Conservation (phyloP, 1,139 yeast species). For the Zhuliangozyma parablackwelliae region DNA sequence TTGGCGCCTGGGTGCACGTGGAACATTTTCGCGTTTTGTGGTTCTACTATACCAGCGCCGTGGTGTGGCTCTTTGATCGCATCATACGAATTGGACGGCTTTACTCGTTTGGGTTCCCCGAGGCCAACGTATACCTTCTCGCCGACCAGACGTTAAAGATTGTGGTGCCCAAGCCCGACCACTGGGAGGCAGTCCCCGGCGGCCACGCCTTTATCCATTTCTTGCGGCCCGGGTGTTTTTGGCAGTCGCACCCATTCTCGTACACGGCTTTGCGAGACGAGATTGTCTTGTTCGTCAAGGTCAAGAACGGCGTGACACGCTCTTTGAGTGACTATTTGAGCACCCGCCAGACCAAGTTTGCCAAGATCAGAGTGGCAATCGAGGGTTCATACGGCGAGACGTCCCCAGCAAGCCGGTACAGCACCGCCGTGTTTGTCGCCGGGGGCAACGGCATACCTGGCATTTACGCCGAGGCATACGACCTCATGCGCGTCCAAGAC, state of each 20-base stretch:
- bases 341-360: conserved; percentile 20
- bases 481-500: conserved; percentile 12
- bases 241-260: conserved; percentile 45
- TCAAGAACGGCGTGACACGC: conserved; percentile 37
- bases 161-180: conserved; percentile 33
- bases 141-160: conserved; percentile 40
- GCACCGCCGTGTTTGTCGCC: conserved; percentile 32
- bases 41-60: conserved; percentile 35
- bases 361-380: conserved; percentile 32
- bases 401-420: conserved; percentile 24
- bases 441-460: conserved; percentile 47
- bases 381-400: conserved; percentile 43
- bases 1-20: conserved; percentile 42
- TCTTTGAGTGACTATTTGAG: conserved; percentile 26
- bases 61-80: conserved; percentile 44
- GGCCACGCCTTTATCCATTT: conserved; percentile 52
- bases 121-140: conserved; percentile 29
- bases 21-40: conserved; percentile 34
- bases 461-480: conserved; percentile 34
- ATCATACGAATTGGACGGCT: conserved; percentile 34
- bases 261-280: conserved; percentile 20
- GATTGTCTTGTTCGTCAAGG: conserved; percentile 27
- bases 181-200: conserved; percentile 44
- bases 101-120: conserved; percentile 34
- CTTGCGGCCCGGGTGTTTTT: conserved; percentile 30